Evolutionary conservation across 495 filamentous ascomycete species (phyloP), one percentile per base, ranked within the genome.

Genomic region (Penicillium egyptiacum): DNA sequence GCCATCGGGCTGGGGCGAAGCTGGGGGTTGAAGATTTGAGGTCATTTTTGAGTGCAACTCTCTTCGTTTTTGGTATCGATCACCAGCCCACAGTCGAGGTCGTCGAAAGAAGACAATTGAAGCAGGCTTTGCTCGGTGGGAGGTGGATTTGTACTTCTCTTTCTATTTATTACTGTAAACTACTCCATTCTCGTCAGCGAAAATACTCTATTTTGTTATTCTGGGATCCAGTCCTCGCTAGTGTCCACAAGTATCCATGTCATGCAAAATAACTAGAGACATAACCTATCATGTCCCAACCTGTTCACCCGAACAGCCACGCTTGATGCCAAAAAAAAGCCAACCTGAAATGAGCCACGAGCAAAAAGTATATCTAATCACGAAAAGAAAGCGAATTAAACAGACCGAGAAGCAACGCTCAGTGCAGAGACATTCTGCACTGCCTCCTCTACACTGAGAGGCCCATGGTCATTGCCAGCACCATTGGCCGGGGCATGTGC

Each of bases 11-110:
- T 78, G 44, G 73, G 70, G 17, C 63, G 75, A 59, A 77, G 74
- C 58, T 80, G 73, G 74, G 77, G 77, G 19, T 64, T 78, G 71
- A 80, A 78, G 67, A 73, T 79, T 49, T 79, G 57, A 55, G 35
- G 33, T 8, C 23, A 26, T 31, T 28, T 30, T 10, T 17, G 44
- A 26, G 30, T 39, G 11, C 23, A 5, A 11, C 4, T 16, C 14
- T 12, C 1, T 14, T 14, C 11, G 5, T 33, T 33, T 3, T 16
- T 37, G n/a, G 35, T 39, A 39, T 17, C 6, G 3, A 39, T 39
- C 6, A 9, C 35, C 0, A 17, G 35, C 6, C 16, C 7, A 17
- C 3, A 9, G 5, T n/a, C 2, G 33, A 6, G 14, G 33, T 37
- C 5, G 4, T 16, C 14, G 5, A 37, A 14, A 2, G 33, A 39